Percentiles rank a stretch among this genome's conserved stretches.
These are phyloP conservation scores for Rhizomucor pusillus DNA, from an alignment of 371 early-diverging fungal species.

Conservation along the genomic window DNA sequence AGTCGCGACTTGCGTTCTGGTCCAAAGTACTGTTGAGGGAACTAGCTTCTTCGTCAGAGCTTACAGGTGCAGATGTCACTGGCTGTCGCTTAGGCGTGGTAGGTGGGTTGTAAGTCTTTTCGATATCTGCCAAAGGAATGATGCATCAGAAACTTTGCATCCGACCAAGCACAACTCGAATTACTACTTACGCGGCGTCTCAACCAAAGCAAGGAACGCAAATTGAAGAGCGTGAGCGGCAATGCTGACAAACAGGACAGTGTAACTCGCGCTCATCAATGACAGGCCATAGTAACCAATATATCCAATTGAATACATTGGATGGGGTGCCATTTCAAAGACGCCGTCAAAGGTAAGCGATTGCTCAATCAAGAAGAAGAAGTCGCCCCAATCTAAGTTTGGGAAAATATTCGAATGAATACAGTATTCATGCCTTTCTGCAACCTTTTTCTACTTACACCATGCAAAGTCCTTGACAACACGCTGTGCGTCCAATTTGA, in stretches of 20 bases:
- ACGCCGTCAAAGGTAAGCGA: conserved; percentile 90
- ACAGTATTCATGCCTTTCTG: too few species aligned
- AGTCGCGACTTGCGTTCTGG: conserved; percentile 25
- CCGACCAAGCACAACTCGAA: not conserved
- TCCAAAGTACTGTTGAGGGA: conserved; percentile 13
- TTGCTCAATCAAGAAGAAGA: conserved; percentile 91
- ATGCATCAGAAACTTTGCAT: not conserved
- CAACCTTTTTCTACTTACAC: conserved; percentile 62
- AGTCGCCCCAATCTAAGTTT: conserved; percentile 92
- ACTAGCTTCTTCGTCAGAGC: conserved; percentile 12
- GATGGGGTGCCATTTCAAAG: conserved; percentile 96
- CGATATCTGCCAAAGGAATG: conserved; percentile 59
- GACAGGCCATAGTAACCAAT: conserved; percentile 94
- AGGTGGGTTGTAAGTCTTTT: conserved; percentile 87
- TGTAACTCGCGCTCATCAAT: conserved; percentile 80
- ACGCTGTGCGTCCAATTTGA: conserved; percentile 93
- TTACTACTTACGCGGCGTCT: conserved; percentile 89
- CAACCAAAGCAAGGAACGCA: conserved; percentile 86
- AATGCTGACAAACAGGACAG: conserved; percentile 86
- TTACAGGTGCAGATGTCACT: not conserved
- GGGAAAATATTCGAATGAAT: too few species aligned
- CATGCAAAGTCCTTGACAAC: conserved; percentile 97
- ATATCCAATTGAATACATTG: conserved; percentile 98
- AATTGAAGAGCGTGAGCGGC: conserved; percentile 90
- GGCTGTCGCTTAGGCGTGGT: conserved; percentile 35